A percentile compares a stretch with the other conserved stretches of the same genome.
phyloP scores from a whole-genome alignment of 768 basidiomycete species.

The Chalciporus piperatus region DNA sequence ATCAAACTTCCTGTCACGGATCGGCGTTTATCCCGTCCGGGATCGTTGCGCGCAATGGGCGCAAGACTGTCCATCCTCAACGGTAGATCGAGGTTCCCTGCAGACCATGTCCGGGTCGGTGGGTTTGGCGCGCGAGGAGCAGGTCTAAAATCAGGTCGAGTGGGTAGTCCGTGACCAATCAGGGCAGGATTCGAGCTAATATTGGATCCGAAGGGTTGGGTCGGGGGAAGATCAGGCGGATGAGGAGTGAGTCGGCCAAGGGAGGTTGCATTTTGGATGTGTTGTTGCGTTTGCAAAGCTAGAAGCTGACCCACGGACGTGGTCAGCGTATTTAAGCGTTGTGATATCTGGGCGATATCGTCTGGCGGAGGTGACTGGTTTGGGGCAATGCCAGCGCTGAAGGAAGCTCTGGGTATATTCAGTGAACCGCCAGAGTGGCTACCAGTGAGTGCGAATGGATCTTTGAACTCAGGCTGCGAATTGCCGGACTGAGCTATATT shows the following conservation, averaged over 20 bases:
- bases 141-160: conserved; percentile 61
- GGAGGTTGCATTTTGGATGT: conserved; percentile 47
- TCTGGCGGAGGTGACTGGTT: conserved; percentile 66
- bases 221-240: conserved; percentile 45
- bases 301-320: conserved; percentile 85
- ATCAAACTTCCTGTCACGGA: conserved; percentile 61
- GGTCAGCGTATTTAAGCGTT: conserved; percentile 74
- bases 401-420: conserved; percentile 57
- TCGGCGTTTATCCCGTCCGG: conserved; percentile 67
- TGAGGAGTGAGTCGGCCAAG: conserved; percentile 33
- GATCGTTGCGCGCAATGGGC: conserved; percentile 36
- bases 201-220: conserved; percentile 37
- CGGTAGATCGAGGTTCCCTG: conserved; percentile 74
- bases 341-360: conserved; percentile 73
- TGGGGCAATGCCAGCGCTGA: conserved; percentile 65
- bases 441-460: conserved; percentile 61
- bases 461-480: conserved; percentile 73
- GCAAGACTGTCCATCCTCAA: conserved; percentile 47
- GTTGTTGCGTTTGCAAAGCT: conserved; percentile 72
- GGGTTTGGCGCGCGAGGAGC: conserved; percentile 62
- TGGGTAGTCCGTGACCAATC: conserved; percentile 61
- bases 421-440: conserved; percentile 33
- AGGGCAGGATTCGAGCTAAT: conserved; percentile 37
- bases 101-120: conserved; percentile 82
- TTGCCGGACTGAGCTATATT: conserved; percentile 18